Conservation (phyloP, 1,284 basidiomycete species). For the Naganishia liquefaciens region DNA sequence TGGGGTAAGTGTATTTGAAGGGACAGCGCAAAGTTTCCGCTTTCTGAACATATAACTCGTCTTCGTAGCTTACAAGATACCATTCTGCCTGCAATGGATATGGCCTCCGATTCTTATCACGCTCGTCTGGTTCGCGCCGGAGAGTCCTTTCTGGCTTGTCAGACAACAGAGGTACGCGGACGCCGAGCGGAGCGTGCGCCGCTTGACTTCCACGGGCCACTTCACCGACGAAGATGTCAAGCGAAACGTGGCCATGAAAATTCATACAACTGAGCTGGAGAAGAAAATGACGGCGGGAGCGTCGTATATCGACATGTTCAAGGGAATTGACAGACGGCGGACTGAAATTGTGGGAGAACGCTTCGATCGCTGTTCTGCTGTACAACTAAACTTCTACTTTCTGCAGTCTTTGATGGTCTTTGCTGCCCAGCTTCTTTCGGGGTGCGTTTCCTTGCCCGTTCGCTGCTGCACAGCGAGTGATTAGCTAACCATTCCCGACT, state of each 20-base stretch:
- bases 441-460: no score
- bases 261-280: conserved; percentile 45
- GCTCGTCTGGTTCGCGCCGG: conserved; percentile 44
- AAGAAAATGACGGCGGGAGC: conserved; percentile 37
- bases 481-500: no score
- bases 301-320: conserved; percentile 42
- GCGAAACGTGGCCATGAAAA: conserved; percentile 41
- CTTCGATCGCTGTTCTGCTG: not conserved
- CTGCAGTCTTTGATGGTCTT: conserved; percentile 31
- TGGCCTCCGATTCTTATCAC: conserved; percentile 50
- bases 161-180: conserved; percentile 40
- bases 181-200: conserved; percentile 35
- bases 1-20: conserved; percentile 40
- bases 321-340: conserved; percentile 35
- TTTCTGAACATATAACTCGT: conserved; percentile 20
- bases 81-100: conserved; percentile 49
- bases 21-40: not conserved
- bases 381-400: not conserved
- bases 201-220: conserved; percentile 36
- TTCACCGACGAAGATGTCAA: conserved; percentile 39
- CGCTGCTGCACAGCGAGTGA: no score
- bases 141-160: conserved; percentile 48
- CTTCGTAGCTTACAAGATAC: conserved; percentile 23
- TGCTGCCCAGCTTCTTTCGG: conserved; percentile 28
- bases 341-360: conserved; percentile 34